Evolutionary conservation across 306 rosid species (phyloP), one percentile per base, ranked within the genome.

Genomic region (Cucumis cinereus): DNA sequence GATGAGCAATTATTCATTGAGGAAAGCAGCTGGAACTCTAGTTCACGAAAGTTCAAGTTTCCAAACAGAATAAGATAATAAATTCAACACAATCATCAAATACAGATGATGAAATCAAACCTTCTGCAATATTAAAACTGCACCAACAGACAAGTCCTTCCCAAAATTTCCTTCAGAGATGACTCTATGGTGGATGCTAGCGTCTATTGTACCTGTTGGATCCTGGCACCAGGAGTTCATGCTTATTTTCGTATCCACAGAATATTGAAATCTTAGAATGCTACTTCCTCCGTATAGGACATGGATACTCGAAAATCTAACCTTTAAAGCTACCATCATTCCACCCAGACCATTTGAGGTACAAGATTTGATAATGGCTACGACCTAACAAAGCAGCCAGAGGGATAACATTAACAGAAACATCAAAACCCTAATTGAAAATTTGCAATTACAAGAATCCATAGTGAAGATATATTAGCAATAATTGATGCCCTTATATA

Each of bases 331-430:
- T 49, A 90, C 81, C 86, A 81, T 84, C 77, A 90, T 62, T 83
- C 83, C 94, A 41, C 97, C 98, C 47, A 86, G 86, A 78, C 96
- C 93, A 60, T 89, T 90, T 60, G 90, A 86, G 43, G 84, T 82
- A 74, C 90, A 91, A 1, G 97, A 86, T 81, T 91, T 90, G 79
- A 93, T 76, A 60, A 90, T 77, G 33, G 85, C 94, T 6, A 87
- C 80, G 7, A 88, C 87, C 91, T 90, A 72, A 36, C 5, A 78
- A 60, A 75, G 41, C 54, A 67, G 33, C 67, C 47, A 79, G 40
- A 45, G 12, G 43, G 8, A 36, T 38, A 4, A 12, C 15, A 43
- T 68, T 1, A 68, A 8, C 17, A 68, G 47, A 35, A 14, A 20
- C 60, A 8, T 11, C 11, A 9, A 7, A 64, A 33, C 55, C 41